phyloP scores from a whole-genome alignment of 495 filamentous ascomycete genomes.

The Daldinia vernicosa region DNA sequence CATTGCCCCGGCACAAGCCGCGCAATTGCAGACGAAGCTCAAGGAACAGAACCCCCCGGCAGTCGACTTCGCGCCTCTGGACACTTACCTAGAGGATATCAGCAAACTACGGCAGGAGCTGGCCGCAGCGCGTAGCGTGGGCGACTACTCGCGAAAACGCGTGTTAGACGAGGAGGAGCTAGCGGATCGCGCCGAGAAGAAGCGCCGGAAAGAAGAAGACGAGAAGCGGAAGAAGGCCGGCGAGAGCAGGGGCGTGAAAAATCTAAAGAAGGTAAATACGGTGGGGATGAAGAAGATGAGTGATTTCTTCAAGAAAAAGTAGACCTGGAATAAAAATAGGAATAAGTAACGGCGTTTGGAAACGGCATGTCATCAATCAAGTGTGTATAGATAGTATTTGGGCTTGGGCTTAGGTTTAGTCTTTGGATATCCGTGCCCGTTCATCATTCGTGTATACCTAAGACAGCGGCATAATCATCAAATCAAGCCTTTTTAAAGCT shows the following conservation, averaged over 20 bases:
- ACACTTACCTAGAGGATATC: slow-evolving; percentile 71
- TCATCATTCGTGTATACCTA: slow-evolving; percentile 16
- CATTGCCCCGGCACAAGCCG: slow-evolving; percentile 62
- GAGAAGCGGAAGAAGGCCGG: slow-evolving; percentile 70
- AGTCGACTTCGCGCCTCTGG: slow-evolving; percentile 74
- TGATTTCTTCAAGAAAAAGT: slow-evolving; percentile 85
- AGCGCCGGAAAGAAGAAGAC: slow-evolving; percentile 70
- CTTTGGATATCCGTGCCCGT: slow-evolving; percentile 5
- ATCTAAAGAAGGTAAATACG: slow-evolving; percentile 88
- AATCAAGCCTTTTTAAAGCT: neutral
- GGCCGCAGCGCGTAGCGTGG: slow-evolving; percentile 67
- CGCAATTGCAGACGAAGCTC: slow-evolving; percentile 60
- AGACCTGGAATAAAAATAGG: slow-evolving; percentile 4
- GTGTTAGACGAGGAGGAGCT: slow-evolving; percentile 76
- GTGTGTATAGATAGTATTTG: slow-evolving; percentile 10
- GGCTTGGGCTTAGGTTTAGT: neutral
- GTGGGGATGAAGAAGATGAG: slow-evolving; percentile 97
- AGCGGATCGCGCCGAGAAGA: slow-evolving; percentile 78
- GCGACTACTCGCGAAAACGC: slow-evolving; percentile 81
- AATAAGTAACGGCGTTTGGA: neutral
- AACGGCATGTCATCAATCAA: neutral
- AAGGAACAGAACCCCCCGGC: slow-evolving; percentile 30
- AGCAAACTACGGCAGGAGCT: slow-evolving; percentile 73
- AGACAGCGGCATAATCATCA: slow-evolving; percentile 16
- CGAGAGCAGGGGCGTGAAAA: slow-evolving; percentile 75